Base-by-base conservation (phyloP, 306 rosid species). In the Inga leiocalycina region DNA sequence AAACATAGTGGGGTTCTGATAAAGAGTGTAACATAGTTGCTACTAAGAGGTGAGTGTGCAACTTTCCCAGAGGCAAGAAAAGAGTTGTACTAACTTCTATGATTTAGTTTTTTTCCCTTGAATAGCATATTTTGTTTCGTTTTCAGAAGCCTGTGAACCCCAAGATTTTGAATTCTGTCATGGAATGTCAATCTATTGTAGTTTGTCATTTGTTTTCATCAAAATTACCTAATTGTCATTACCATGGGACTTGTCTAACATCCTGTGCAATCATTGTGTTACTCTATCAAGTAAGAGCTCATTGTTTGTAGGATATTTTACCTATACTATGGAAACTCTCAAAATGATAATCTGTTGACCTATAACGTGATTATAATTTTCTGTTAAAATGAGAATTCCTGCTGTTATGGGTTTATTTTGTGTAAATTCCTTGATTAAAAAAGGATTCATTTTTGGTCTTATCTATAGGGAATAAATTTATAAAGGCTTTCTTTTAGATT, bases 11-110 rank as follows among this genome's bases (percentile, higher is more conserved):
- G 72, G 80, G 82, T 72, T 75, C 82, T 71, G 74, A 74, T 78
- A 91, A 85, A 66, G 79, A 82, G 57, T 88, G 76, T 85, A 83
- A 48, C 88, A 88, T 81, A 78, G 87, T 74, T 35, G 82, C 86
- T 80, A 46, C 80, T 77, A 66, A 79, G 88, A 82, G 15, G 41
- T 5, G 41, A 37, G 41, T 0, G 41, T 37, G 41, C 41, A 37
- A 37, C 41, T 37, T 81, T 52, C 56, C 85, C 16, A 57, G 24
- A 65, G 77, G 71, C 46, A 74, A 77, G 79, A 85, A 76, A 87
- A 59, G 84, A 81, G 61, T 80, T 87, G 54, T 45, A 54, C 66
- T 56, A 44, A 80, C 75, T 88, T 76, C 69, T 72, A 75, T 48
- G 85, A 66, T 80, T 85, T 57, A 76, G 78, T 81, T 66, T 80